Percentiles rank a stretch among this genome's conserved stretches.
phyloP scores from a whole-genome alignment of 2,329 filamentous ascomycete genomes.

The Diaporthe vaccinii region DNA sequence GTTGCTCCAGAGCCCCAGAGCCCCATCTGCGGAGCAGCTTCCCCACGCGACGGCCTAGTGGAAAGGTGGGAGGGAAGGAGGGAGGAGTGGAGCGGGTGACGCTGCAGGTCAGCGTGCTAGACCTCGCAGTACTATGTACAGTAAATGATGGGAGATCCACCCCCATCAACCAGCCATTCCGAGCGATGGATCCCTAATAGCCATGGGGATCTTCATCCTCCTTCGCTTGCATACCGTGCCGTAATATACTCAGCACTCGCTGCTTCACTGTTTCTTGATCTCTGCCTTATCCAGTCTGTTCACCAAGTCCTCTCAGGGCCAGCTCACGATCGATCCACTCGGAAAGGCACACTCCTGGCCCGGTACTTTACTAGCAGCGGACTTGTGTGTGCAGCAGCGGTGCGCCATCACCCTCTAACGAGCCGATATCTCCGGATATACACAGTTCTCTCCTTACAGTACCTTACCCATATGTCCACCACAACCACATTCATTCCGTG shows the following conservation, averaged over 20 bases:
- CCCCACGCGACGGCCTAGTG: slow-evolving; percentile 20
- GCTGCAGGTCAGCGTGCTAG: slow-evolving; percentile 2
- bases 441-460: slow-evolving; percentile 3
- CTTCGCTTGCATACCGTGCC: slow-evolving; percentile 22
- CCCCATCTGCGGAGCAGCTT: slow-evolving; percentile 26
- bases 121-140: not conserved
- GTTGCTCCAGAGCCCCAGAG: slow-evolving; percentile 8
- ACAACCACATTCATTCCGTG: slow-evolving; percentile 43
- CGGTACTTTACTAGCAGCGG: not conserved
- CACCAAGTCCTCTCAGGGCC: not conserved
- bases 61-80: not conserved
- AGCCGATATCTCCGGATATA: slow-evolving; percentile 32
- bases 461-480: slow-evolving; percentile 41
- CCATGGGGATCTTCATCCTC: slow-evolving; percentile 21
- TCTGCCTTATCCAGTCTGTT: not conserved
- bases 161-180: slow-evolving; percentile 24
- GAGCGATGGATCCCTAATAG: slow-evolving; percentile 31
- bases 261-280: slow-evolving; percentile 3
- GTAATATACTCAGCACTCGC: slow-evolving; percentile 11
- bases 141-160: slow-evolving; percentile 22
- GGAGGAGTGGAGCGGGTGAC: slow-evolving; percentile 24
- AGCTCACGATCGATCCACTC: not conserved
- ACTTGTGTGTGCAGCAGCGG: not conserved
- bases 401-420: slow-evolving; percentile 10
- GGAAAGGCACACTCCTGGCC: not conserved